These are phyloP conservation scores for Leucocoprinus birnbaumii DNA, from an alignment of 768 basidiomycete genomes.

Conservation along the genomic window DNA sequence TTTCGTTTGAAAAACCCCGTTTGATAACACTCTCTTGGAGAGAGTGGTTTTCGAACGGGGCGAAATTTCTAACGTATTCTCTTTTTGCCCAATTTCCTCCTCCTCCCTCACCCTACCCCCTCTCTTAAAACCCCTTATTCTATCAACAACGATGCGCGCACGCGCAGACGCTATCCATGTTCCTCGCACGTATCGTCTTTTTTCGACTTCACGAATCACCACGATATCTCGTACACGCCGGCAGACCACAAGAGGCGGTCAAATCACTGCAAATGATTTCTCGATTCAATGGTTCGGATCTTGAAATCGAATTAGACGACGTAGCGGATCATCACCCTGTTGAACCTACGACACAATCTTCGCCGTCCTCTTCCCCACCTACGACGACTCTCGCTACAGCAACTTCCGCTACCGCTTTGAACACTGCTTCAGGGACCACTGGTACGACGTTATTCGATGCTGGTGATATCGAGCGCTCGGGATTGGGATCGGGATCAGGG, in stretches of 20 bases:
- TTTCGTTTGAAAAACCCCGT: not conserved
- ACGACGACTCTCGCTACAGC: not conserved
- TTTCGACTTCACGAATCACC: conserved; percentile 95
- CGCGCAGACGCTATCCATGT: conserved; percentile 81
- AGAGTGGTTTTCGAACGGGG: not conserved
- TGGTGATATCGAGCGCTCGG: conserved; percentile 22
- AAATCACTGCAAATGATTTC: conserved; percentile 83
- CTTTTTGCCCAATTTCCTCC: not conserved
- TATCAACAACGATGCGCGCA: not conserved
- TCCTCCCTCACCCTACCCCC: not conserved
- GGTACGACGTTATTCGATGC: conserved; percentile 31
- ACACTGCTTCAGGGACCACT: not conserved
- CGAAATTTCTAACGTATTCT: not conserved
- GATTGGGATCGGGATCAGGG: not conserved
- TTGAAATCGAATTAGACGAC: conserved; percentile 68
- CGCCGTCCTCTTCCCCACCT: not conserved
- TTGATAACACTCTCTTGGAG: not conserved
- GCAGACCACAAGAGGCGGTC: conserved; percentile 80
- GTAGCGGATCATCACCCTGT: conserved; percentile 47
- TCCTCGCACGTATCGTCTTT: conserved; percentile 80
- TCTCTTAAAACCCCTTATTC: not conserved
- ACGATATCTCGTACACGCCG: conserved; percentile 87
- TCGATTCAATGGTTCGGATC: conserved; percentile 75
- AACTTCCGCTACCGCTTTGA: not conserved
- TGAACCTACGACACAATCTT: conserved; percentile 1